phyloP scores from a whole-genome alignment of 352 stramenopile genomes.

The Pythium guiyangense region DNA sequence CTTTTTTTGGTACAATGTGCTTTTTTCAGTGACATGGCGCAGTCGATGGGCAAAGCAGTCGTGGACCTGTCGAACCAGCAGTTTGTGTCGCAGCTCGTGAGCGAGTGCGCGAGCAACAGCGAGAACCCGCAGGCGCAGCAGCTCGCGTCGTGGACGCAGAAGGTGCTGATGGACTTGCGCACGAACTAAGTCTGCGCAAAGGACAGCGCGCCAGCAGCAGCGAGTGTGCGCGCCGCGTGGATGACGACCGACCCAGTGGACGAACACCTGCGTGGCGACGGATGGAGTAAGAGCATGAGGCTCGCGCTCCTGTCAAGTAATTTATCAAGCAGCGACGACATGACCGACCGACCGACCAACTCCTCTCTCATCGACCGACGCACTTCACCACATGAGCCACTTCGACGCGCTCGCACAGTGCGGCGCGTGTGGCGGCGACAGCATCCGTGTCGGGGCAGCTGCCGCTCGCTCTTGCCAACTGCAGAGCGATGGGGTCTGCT shows the following conservation, averaged over 20 bases:
- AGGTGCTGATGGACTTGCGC: slow-evolving; percentile 67
- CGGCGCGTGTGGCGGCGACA: no score
- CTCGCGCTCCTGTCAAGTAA: slow-evolving; percentile 16
- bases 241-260: slow-evolving; percentile 3
- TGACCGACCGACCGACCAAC: neutral
- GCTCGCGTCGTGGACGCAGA: slow-evolving; percentile 69
- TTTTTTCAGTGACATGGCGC: slow-evolving; percentile 68
- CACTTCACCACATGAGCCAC: no score
- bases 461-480: no score
- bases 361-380: neutral
- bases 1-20: slow-evolving; percentile 12
- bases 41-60: slow-evolving; percentile 68
- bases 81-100: slow-evolving; percentile 72
- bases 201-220: neutral
- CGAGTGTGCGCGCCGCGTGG: neutral
- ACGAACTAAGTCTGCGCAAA: slow-evolving; percentile 25
- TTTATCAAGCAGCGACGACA: slow-evolving; percentile 20
- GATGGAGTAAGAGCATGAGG: slow-evolving; percentile 20
- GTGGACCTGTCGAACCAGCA: slow-evolving; percentile 55
- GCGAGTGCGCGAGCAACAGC: slow-evolving; percentile 57
- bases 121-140: slow-evolving; percentile 70
- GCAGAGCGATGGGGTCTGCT: no score
- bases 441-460: no score
- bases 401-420: no score
- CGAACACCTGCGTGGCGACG: neutral